Conservation (phyloP, 2,329 filamentous ascomycete genomes). For the Gyromitra esculenta region DNA sequence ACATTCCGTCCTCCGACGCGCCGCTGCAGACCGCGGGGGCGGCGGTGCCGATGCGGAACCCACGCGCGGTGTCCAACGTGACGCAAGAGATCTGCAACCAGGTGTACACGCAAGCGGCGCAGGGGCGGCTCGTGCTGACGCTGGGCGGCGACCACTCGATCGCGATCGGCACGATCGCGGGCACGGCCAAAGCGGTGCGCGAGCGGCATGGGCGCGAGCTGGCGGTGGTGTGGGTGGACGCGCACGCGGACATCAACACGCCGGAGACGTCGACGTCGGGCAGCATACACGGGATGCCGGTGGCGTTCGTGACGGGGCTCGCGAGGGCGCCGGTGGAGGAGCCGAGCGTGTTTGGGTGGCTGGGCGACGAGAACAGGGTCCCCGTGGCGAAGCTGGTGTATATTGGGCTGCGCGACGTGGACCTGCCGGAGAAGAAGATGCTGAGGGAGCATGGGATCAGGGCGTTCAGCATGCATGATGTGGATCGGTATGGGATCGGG, state of each 20-base stretch:
- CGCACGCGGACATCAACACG: conserved; percentile 97
- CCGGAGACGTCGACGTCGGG: conserved; percentile 89
- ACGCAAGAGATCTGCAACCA: conserved; percentile 81
- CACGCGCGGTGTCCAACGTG: conserved; percentile 83
- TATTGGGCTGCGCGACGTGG: conserved; percentile 93
- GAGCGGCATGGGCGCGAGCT: conserved; percentile 84
- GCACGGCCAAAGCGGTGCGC: conserved; percentile 83
- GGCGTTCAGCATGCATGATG: conserved; percentile 98
- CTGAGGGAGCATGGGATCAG: conserved; percentile 88
- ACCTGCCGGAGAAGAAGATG: conserved; percentile 92
- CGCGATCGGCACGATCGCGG: conserved; percentile 90
- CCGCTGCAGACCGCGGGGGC: conserved; percentile 72
- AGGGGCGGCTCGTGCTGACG: conserved; percentile 88
- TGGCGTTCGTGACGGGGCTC: conserved; percentile 87
- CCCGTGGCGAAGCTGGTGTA: conserved; percentile 90
- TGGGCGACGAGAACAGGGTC: conserved; percentile 70
- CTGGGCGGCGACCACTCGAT: conserved; percentile 97
- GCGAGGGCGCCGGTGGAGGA: conserved; percentile 72
- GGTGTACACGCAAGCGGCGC: conserved; percentile 84
- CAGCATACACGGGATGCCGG: conserved; percentile 98
- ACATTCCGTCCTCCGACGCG: conserved; percentile 76
- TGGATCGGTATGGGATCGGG: conserved; percentile 94
- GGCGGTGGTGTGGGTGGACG: conserved; percentile 98
- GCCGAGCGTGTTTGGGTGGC: conserved; percentile 88
- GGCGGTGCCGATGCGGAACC: conserved; percentile 81